Conservation (phyloP, 148 eudicot species). For the Rhododendron molle region DNA sequence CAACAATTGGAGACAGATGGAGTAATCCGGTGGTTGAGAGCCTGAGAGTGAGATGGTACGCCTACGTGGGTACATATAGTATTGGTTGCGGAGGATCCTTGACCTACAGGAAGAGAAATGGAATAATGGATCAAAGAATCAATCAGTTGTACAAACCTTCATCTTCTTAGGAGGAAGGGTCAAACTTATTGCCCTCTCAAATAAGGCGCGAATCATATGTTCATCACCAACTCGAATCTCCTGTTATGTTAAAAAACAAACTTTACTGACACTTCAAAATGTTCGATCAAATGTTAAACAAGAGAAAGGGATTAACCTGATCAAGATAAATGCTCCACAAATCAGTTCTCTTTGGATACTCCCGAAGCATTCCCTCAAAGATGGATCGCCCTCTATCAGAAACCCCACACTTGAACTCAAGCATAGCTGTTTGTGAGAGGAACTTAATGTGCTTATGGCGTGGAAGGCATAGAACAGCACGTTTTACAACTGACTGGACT, state of each 20-base stretch:
- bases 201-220: slow-evolving; percentile 69
- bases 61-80: background rate
- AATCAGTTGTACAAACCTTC: slow-evolving; percentile 43
- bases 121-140: background rate
- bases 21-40: background rate
- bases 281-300: background rate
- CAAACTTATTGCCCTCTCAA: slow-evolving; percentile 78
- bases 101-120: background rate
- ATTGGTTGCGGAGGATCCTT: background rate
- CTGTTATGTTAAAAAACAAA: slow-evolving; percentile 28
- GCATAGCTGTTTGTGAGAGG: slow-evolving; percentile 64
- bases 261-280: background rate
- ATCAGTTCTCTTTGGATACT: slow-evolving; percentile 72
- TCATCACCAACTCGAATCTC: slow-evolving; percentile 76
- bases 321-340: slow-evolving; percentile 90
- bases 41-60: background rate
- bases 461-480: slow-evolving; percentile 75
- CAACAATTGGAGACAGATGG: background rate
- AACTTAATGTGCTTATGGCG: slow-evolving; percentile 72
- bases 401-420: slow-evolving; percentile 65
- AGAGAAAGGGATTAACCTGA: slow-evolving; percentile 41
- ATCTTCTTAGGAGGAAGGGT: slow-evolving; percentile 83
- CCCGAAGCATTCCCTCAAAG: slow-evolving; percentile 69
- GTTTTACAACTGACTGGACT: slow-evolving; percentile 53
- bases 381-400: slow-evolving; percentile 77